Base-by-base conservation (phyloP, 805 yeast genomes). In the Metschnikowia reukaufii region DNA sequence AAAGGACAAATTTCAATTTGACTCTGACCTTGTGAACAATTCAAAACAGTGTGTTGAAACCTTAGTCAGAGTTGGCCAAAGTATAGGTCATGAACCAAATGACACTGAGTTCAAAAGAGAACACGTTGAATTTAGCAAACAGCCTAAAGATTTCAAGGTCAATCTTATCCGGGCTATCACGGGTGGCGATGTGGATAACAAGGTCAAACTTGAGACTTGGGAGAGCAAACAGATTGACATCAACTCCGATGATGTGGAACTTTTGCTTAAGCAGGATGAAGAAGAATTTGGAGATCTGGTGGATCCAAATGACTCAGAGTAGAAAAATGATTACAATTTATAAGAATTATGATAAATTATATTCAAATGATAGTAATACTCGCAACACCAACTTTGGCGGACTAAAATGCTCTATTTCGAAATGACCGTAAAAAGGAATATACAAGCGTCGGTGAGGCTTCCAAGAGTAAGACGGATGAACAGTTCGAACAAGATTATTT, bases 1-100 rank as follows among this genome's bases (percentile, higher is more conserved):
- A 45, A 62, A 69, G 9, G 64, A 66, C 2, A 56, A 48, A 6
- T 73, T 86, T 56, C 50, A 53, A 20, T 85, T 90, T 60, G 99
- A 92, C 64, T 64, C 82, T 0, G 98, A 92, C 64, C 61, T 92
- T 16, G 61, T 78, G 6, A 65, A 74, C 23, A 94, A 91, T 62
- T 86, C 97, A 0, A 64, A 62, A 23, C 77, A 78, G 18, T 75
- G 83, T 17, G 74, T 88, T 13, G 99, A 92, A 63, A 91, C 98
- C 0, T 72, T 91, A 47, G 83, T 91, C 0, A 70, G 86, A 44
- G 96, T 91, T 1, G 98, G 98, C 0, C 92, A 88, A 86, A 86
- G 96, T 33, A 78, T 92, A 32, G 98, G 97, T 0, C 97, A 91
- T 63, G 54, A 76, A 0, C 77, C 77, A 0, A 76, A 68, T 10